phyloP scores from a whole-genome alignment of 2,329 filamentous ascomycete species.

The Paraphaeosphaeria sporulosa region DNA sequence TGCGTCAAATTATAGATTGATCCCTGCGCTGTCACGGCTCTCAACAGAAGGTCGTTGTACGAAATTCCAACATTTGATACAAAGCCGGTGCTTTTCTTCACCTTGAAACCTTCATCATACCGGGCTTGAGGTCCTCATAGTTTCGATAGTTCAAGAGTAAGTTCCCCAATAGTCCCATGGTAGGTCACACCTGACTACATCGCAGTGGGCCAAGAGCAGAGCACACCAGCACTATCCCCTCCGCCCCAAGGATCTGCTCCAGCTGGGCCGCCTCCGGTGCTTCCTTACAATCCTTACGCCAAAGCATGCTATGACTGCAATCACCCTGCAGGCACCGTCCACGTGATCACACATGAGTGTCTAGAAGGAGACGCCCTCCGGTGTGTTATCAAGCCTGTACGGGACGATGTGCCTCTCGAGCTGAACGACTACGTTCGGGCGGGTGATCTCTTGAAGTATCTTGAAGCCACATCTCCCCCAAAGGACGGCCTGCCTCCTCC shows the following conservation, averaged over 20 bases:
- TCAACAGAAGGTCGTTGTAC: neutral
- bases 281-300: neutral
- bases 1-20: neutral
- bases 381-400: slow-evolving; percentile 18
- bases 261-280: neutral
- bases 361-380: slow-evolving; percentile 20
- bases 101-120: too few species aligned
- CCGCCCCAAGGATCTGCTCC: neutral
- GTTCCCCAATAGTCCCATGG: too few species aligned
- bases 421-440: slow-evolving; percentile 19
- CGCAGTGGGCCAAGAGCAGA: slow-evolving; percentile 1
- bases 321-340: neutral
- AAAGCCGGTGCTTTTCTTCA: neutral
- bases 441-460: slow-evolving; percentile 15
- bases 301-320: neutral
- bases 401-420: slow-evolving; percentile 14
- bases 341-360: slow-evolving; percentile 25
- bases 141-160: too few species aligned
- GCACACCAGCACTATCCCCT: neutral
- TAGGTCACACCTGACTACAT: neutral
- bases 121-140: neutral
- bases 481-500: too few species aligned
- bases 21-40: neutral
- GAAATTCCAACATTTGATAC: neutral
- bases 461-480: neutral